Base-by-base conservation (phyloP, 768 basidiomycete species). In the Kwoniella pini region DNA sequence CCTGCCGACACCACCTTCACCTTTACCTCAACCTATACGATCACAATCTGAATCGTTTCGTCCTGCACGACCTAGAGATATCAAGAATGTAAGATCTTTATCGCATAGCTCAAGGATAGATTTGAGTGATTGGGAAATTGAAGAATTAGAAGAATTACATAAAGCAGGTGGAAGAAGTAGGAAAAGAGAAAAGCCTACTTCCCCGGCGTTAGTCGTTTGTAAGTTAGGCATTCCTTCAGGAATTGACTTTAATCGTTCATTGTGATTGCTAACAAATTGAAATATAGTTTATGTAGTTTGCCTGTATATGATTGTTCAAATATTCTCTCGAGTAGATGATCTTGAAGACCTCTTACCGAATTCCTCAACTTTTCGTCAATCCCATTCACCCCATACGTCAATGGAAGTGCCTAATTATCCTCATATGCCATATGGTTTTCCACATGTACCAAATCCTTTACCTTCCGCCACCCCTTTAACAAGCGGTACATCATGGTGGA, bases 181-280 rank as follows among this genome's bases (percentile, higher is more conserved):
- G 68, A 71, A 65, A 64, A 64, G 65, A 52, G 64, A 67, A 50
- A 69, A 74, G 54, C 72, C 69, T 36, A 71, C 68, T 68, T 68
- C 63, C 15, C 72, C 72, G 0, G 36, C 68, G 4, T 52, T 62
- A 7, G 72, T 69, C 30, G 70, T 74, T 15, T 59, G 72, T 74
- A 60, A 69, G 70, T 70, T 19, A 19, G 33, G 40, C 26, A 26
- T 5, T 19, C 22, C 19, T 13, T 49, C 48, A 12, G n/a, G 15
- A 31, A 13, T 11, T 11, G 28, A 26, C 21, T 17, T 31, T 27
- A n/a, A 21, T 7, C 12, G 13, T 13, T 27, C 48, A 22, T 28
- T 49, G 11, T 36, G 15, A 36, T n/a, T 7, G 33, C 7, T 36
- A 36, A 36, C 15, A 15, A 36, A 36, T 31, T 27, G 24, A 12